Evolutionary conservation across 2,329 filamentous ascomycete genomes (phyloP), one percentile per base, ranked within the genome.

Genomic region (Penicillium sp.): DNA sequence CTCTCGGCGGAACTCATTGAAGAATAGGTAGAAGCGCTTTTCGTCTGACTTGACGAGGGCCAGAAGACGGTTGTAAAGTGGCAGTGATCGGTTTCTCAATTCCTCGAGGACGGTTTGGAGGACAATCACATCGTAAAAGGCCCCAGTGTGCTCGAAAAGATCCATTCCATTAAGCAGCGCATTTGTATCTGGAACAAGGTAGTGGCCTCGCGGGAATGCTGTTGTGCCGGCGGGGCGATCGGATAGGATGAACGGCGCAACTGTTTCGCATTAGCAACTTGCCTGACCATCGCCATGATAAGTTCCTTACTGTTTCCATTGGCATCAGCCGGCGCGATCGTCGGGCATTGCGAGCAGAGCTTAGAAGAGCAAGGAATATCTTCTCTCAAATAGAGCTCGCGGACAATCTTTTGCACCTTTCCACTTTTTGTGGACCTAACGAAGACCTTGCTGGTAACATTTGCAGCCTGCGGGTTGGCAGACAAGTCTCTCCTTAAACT

Each of bases 391-490:
- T 99, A 99, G 62, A 97, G 84, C 80, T 99, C 94, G 70, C 93
- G 87, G 65, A 99, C 94, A 71, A 99, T 95, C 82, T 99, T 99
- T 77, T 97, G 94, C 59, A 97, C 93, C 80, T 97, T 97, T 76
- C 94, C 94, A 76, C 87, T 94, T 77, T 91, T 93, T 48, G 93
- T 96, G 27, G 94, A 97, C 60, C 94, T 86, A 63, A 99, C 90
- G 73, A 95, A 99, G 69, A 95, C 87, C 79, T 97, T 99, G 84
- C 89, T 97, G 33, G 92, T 93, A 64, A 97, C 89, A 71, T 89
- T 96, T 47, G 88, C 81, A 31, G 87, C 83, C 56, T 80, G 77
- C 6, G 80, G 79, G 61, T 85, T 83, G 17, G 80, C 77, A 50
- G 79, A 68, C 72, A 80, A 54, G 78, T 84, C 68, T 60, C 85